Conservation (phyloP, 2,329 filamentous ascomycete species). For the Magnaporthiopsis incrustans region DNA sequence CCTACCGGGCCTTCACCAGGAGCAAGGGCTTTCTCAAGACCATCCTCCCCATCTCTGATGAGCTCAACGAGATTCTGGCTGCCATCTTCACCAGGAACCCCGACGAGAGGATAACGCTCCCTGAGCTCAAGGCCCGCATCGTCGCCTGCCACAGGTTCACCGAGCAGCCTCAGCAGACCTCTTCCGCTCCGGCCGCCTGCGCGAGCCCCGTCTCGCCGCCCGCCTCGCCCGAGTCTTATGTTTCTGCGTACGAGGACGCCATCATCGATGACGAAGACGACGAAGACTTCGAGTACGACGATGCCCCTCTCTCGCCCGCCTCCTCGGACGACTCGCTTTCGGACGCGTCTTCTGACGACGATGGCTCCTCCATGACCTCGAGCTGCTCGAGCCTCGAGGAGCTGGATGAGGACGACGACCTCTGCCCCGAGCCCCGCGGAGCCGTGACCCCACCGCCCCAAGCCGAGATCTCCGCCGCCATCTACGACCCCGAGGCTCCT, state of each 20-base stretch:
- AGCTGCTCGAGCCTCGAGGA: constrained; percentile 28
- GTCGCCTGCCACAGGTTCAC: constrained; percentile 70
- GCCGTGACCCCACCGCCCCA: constrained; percentile 30
- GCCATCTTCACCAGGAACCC: constrained; percentile 85
- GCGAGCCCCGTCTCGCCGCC: constrained; percentile 31
- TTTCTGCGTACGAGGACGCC: constrained; percentile 37
- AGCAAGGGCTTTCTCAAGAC: constrained; percentile 83
- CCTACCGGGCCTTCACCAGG: constrained; percentile 83
- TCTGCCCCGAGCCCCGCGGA: constrained; percentile 32
- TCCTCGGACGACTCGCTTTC: constrained; percentile 26
- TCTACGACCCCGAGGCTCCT: constrained; percentile 39
- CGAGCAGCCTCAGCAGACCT: constrained; percentile 19
- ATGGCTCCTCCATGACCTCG: constrained; percentile 32
- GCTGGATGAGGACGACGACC: constrained; percentile 42
- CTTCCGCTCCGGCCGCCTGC: constrained; percentile 14
- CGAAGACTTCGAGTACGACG: constrained; percentile 32
- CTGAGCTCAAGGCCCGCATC: constrained; percentile 72
- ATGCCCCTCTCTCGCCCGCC: constrained; percentile 39
- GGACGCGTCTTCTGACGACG: constrained; percentile 16
- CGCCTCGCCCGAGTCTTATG: constrained; percentile 38
- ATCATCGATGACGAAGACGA: constrained; percentile 23
- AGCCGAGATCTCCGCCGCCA: constrained; percentile 19
- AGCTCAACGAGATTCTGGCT: constrained; percentile 79
- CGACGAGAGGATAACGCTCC: constrained; percentile 69
- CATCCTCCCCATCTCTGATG: constrained; percentile 83